Evolutionary conservation across 345 rosid species (phyloP).

Genomic region (Populus davidiana): DNA sequence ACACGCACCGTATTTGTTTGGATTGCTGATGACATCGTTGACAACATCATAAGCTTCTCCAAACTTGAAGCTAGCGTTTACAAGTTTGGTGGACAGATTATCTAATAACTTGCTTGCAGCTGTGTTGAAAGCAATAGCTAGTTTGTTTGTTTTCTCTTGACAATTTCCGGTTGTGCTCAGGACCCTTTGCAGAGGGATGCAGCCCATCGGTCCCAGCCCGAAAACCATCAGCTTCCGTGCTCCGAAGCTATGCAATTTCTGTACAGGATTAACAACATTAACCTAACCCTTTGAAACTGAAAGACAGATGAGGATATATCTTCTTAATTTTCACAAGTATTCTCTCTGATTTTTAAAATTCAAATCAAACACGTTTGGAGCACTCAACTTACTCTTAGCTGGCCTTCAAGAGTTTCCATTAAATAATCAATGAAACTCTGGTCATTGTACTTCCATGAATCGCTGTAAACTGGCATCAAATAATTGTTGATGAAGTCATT

Average conservation of each 20-base stretch:
- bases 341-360: too few relatives aligned
- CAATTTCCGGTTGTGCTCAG: conserved; percentile 59
- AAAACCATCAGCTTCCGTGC: conserved; percentile 77
- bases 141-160: conserved; percentile 64
- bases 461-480: conserved; percentile 83
- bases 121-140: conserved; percentile 62
- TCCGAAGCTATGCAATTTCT: conserved; percentile 64
- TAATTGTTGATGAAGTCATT: conserved; percentile 98
- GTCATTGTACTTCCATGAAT: conserved; percentile 86
- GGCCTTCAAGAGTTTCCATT: conserved; percentile 66
- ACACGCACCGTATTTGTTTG: conserved; percentile 55
- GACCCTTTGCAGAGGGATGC: conserved; percentile 95
- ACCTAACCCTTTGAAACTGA: not conserved
- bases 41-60: conserved; percentile 90
- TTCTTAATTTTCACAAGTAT: too few relatives aligned
- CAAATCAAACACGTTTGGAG: too few relatives aligned
- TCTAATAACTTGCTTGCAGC: conserved; percentile 48
- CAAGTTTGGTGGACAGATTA: conserved; percentile 37
- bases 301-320: too few relatives aligned
- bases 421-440: conserved; percentile 58
- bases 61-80: conserved; percentile 57
- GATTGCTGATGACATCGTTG: conserved; percentile 62
- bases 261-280: not conserved
- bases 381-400: conserved; percentile 45
- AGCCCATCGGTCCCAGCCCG: conserved; percentile 69